Evolutionary conservation across 1,139 yeast genomes (phyloP).

Genomic region (Hansenula sp.): DNA sequence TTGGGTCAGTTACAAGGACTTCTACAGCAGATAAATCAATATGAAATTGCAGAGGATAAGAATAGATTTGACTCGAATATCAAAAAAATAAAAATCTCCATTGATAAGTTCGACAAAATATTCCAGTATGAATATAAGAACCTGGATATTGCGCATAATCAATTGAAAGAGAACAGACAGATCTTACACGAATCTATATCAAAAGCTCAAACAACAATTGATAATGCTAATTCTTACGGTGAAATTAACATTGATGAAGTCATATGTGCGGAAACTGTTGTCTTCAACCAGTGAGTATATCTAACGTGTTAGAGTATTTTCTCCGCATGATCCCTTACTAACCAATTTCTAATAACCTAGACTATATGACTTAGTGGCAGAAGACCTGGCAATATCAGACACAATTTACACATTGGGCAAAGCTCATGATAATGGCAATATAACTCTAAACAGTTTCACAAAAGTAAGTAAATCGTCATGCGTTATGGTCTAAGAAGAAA

Average conservation of each 20-base stretch:
- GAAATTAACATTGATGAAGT: slow-evolving; percentile 37
- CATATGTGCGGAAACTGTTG: slow-evolving; percentile 43
- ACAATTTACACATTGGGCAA: slow-evolving; percentile 58
- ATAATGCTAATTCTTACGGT: slow-evolving; percentile 16
- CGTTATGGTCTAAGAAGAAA: too few species aligned
- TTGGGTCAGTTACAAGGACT: slow-evolving; percentile 7
- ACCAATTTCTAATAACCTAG: not conserved
- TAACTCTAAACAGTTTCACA: slow-evolving; percentile 50
- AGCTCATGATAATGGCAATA: slow-evolving; percentile 43
- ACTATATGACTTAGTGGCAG: slow-evolving; percentile 63
- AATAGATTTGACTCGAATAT: slow-evolving; percentile 33
- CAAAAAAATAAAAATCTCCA: slow-evolving; percentile 24
- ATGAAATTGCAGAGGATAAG: slow-evolving; percentile 10
- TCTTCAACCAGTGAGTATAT: slow-evolving; percentile 35
- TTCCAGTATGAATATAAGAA: slow-evolving; percentile 27
- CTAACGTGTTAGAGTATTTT: not conserved
- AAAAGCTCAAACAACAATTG: slow-evolving; percentile 23
- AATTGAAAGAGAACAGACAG: slow-evolving; percentile 28
- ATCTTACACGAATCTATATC: slow-evolving; percentile 28
- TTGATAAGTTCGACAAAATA: slow-evolving; percentile 25
- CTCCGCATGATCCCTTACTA: too few species aligned
- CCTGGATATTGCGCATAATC: slow-evolving; percentile 23
- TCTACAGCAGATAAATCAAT: slow-evolving; percentile 12
- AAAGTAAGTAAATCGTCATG: too few species aligned
- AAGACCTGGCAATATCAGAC: slow-evolving; percentile 68